Evolutionary conservation across 1,139 yeast species (phyloP), one percentile per base, ranked within the genome.

Genomic region (Kurtzmaniella quercitrusa): DNA sequence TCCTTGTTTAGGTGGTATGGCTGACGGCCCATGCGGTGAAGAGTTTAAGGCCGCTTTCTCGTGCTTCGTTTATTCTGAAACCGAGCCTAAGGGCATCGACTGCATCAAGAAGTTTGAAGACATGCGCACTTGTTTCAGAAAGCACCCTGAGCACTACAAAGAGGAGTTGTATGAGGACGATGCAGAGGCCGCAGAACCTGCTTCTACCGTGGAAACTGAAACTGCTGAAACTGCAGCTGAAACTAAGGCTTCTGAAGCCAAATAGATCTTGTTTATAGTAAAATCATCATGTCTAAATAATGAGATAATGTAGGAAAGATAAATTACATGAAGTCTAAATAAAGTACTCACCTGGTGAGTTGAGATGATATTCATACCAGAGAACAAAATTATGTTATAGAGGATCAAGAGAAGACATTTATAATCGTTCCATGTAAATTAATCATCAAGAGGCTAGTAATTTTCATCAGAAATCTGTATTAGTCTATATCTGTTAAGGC

Each of bases 1-100:
- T 64, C 97, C 98, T n/a, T 94, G 99, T 68, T 74, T 94, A 47
- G 98, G 98, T 35, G 98, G 98, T 41, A 93, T 93, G 98, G 98
- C 98, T 36, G 76, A 89, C 50, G 98, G 98, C 0, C 97, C 98
- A 46, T 91, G 98, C 67, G 98, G 98, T 45, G 96, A 88, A 61
- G 97, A 93, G 67, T 93, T 91, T 74, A 91, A 93, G 71, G 93
- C 80, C 45, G 98, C 98, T 0, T 94, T 94, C 62, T 78, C 96
- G 8, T 94, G 99, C 65, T 94, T 94, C 59, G 93, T 94, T 33
- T 91, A 86, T 72, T 89, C 98, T 11, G 89, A 85, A 60, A 84
- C 87, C 45, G 99, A 93, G 60, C 98, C 98, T 58, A 93, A 93
- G 72, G 98, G 98, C 44, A 84, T 88, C 49, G 98, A 94, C 61